Conservation (phyloP, 495 filamentous ascomycete genomes). For the Penicillium salamii region DNA sequence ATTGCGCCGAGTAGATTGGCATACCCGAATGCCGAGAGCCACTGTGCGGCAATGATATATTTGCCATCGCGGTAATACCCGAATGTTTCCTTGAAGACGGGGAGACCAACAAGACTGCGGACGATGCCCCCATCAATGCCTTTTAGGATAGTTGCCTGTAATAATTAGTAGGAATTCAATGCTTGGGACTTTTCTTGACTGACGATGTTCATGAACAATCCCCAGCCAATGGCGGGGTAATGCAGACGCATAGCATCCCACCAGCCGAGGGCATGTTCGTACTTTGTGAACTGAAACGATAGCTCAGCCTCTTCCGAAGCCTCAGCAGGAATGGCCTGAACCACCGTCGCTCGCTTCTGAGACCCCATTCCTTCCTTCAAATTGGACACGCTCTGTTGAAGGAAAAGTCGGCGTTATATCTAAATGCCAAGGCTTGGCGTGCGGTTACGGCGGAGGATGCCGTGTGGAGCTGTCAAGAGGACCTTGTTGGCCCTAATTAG, state of each 20-base stretch:
- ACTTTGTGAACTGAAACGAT: constrained; percentile 23
- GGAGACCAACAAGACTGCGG: constrained; percentile 29
- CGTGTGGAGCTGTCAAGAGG: neutral
- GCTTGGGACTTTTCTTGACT: neutral
- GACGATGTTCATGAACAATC: constrained; percentile 31
- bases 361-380: neutral
- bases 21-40: constrained; percentile 58
- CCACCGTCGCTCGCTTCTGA: constrained; percentile 9
- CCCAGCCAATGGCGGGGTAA: constrained; percentile 31
- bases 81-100: constrained; percentile 29
- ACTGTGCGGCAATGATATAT: constrained; percentile 26
- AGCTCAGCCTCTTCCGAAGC: constrained; percentile 17
- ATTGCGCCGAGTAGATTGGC: constrained; percentile 67
- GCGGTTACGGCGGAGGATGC: neutral
- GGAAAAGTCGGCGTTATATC: neutral
- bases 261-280: constrained; percentile 27
- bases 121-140: constrained; percentile 32
- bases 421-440: constrained; percentile 9
- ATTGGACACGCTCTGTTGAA: neutral
- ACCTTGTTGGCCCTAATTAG: neutral
- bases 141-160: constrained; percentile 28
- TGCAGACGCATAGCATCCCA: constrained; percentile 26
- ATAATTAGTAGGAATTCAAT: neutral
- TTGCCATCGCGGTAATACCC: constrained; percentile 24
- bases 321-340: constrained; percentile 9